phyloP scores from a whole-genome alignment of 2,329 filamentous ascomycete species.

The Hymenoscyphus repandus region DNA sequence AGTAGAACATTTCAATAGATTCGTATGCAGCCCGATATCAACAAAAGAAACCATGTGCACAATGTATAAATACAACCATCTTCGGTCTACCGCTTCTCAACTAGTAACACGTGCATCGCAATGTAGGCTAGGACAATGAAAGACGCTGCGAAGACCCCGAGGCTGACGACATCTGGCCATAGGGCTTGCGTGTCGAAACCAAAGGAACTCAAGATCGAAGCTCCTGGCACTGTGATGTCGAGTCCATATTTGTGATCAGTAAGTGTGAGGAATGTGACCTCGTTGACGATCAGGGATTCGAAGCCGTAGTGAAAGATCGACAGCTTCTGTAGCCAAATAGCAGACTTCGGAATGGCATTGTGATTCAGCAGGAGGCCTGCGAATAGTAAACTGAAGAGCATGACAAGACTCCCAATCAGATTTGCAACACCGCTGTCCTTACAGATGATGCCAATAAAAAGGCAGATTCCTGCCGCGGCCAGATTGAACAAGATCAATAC shows the following conservation, averaged over 20 bases:
- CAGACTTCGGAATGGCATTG: slow-evolving; percentile 79
- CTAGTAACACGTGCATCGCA: slow-evolving; percentile 88
- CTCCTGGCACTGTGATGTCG: slow-evolving; percentile 92
- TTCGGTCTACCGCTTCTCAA: slow-evolving; percentile 68
- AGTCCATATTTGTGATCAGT: slow-evolving; percentile 94
- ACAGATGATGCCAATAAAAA: slow-evolving; percentile 95
- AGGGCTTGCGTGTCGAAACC: slow-evolving; percentile 85
- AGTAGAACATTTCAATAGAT: background rate
- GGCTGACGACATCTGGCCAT: slow-evolving; percentile 76
- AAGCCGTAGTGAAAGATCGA: slow-evolving; percentile 99
- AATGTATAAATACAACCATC: background rate
- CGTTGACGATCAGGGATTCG: slow-evolving; percentile 93
- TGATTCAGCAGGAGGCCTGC: slow-evolving; percentile 92
- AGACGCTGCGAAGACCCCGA: slow-evolving; percentile 73
- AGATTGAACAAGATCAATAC: slow-evolving; percentile 95
- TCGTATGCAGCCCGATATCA: slow-evolving; percentile 3
- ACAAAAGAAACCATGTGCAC: slow-evolving; percentile 7
- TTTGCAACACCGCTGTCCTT: slow-evolving; percentile 89
- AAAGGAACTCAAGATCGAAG: slow-evolving; percentile 89
- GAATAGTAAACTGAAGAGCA: slow-evolving; percentile 95
- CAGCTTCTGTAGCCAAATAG: slow-evolving; percentile 84
- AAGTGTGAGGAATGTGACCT: slow-evolving; percentile 83
- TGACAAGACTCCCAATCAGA: slow-evolving; percentile 87
- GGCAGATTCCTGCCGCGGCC: slow-evolving; percentile 84
- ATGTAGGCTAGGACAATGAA: slow-evolving; percentile 86